Base-by-base conservation (phyloP, 495 filamentous ascomycete genomes). In the Daldinia caldariorum region DNA sequence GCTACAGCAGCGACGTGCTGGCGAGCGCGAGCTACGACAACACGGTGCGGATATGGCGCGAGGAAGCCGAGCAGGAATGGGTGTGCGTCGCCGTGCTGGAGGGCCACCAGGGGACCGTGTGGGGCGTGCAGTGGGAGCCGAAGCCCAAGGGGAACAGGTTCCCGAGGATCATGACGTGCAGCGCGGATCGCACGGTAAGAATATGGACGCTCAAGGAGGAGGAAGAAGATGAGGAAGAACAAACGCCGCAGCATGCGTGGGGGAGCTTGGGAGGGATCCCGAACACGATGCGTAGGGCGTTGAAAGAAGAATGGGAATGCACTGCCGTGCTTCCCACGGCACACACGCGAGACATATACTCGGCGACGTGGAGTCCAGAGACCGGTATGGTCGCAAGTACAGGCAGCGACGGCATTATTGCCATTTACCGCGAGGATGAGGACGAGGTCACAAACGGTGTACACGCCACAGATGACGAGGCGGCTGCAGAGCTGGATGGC, bases 11-110 rank as follows among this genome's bases (percentile, higher is more conserved):
- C 38, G 89, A 94, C 64, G 83, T 94, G 57, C 82, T 99, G 16
- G 95, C 92, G 6, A 93, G 89, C 71, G 91, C 83, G 13, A 94
- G 92, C 72, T 99, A 99, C 74, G 95, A 99, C 72, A 91, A 99
- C 70, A 95, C 91, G 12, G 89, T 97, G 31, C 82, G 95, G 66
- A 74, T 98, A 38, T 99, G 93, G 89, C 82, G 90, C 32, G 94
- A 97, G 83, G 94, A 97, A 79, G 82, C 86, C 26, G 93, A 97
- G 67, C 84, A 84, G 18, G 95, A 98, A 77, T 98, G 94, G 95
- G 88, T 89, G 8, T 94, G 94, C 69, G 89, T 95, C n/a, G 86
- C 89, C n/a, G 84, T 92, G 55, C 77, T 97, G 20, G 86, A 88
- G 69, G 93, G 89, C 0, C 93, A 97, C 78, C 79, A 79, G 56